Conservation (phyloP, 164 flowering plant genomes). For the Dillenia suffruticosa region DNA sequence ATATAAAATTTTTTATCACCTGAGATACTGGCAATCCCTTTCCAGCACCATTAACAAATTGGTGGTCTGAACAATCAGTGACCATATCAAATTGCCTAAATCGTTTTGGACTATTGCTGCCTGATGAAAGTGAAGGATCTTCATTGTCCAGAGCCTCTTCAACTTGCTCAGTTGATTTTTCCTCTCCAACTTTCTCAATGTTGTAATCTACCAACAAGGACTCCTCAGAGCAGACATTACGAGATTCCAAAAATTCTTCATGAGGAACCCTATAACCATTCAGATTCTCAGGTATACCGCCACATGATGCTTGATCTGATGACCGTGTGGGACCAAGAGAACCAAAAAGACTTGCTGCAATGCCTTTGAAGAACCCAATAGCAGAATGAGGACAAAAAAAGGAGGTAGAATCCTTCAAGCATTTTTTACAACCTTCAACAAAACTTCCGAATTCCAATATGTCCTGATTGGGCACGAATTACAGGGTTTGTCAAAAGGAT, state of each 20-base stretch:
- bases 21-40: constrained; percentile 37
- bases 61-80: constrained; percentile 64
- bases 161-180: constrained; percentile 13
- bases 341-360: constrained; percentile 52
- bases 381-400: constrained; percentile 56
- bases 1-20: constrained; percentile 29
- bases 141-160: constrained; percentile 18
- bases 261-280: constrained; percentile 11
- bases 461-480: constrained; percentile 20
- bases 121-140: constrained; percentile 5
- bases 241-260: constrained; percentile 25
- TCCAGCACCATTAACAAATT: constrained; percentile 42
- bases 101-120: constrained; percentile 11
- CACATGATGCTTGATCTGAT: constrained; percentile 18
- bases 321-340: constrained; percentile 37
- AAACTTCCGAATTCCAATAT: constrained; percentile 12
- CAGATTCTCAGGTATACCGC: constrained; percentile 14
- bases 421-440: constrained; percentile 23
- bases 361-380: constrained; percentile 49
- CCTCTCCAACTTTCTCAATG: constrained; percentile 12
- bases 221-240: constrained; percentile 14
- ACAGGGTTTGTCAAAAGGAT: no score
- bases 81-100: constrained; percentile 74
- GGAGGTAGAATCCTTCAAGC: constrained; percentile 23
- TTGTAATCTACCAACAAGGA: constrained; percentile 12